Conservation (phyloP, 805 yeast species). For the Sugiyamaella americana region DNA sequence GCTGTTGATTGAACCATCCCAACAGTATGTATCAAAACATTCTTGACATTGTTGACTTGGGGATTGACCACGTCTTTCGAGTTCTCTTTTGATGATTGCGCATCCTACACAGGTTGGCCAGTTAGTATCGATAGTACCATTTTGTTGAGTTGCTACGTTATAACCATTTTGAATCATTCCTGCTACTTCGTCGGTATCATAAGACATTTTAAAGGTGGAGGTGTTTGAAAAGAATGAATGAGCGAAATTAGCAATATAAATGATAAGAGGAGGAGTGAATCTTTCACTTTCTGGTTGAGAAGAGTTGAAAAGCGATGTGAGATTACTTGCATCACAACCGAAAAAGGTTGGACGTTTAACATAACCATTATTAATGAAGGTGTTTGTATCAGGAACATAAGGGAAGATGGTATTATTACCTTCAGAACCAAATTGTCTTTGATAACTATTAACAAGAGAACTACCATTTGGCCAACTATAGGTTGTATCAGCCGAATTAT, state of each 20-base stretch:
- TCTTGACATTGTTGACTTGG: constrained; percentile 59
- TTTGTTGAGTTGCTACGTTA: constrained; percentile 58
- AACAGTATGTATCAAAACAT: constrained; percentile 72
- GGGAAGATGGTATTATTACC: constrained; percentile 67
- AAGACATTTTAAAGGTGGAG: constrained; percentile 64
- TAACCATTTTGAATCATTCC: constrained; percentile 68
- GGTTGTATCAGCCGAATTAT: constrained; percentile 59
- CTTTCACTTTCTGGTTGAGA: constrained; percentile 16
- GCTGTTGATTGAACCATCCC: constrained; percentile 45
- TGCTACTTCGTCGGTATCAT: constrained; percentile 49
- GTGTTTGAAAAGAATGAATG: constrained; percentile 61
- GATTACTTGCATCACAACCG: constrained; percentile 67
- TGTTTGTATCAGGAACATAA: constrained; percentile 63
- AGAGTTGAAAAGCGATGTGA: constrained; percentile 25
- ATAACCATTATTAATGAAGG: constrained; percentile 55
- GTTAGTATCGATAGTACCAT: constrained; percentile 58
- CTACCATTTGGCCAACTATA: constrained; percentile 61
- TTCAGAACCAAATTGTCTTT: constrained; percentile 49
- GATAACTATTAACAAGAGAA: constrained; percentile 49
- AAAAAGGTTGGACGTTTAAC: constrained; percentile 71
- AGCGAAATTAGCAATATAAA: constrained; percentile 72
- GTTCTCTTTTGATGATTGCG: constrained; percentile 73
- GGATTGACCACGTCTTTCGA: constrained; percentile 58
- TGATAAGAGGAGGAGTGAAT: constrained; percentile 58
- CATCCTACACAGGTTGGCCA: constrained; percentile 76